Evolutionary conservation across 768 basidiomycete genomes (phyloP).

Genomic region (Goffeauzyma gilvescens): DNA sequence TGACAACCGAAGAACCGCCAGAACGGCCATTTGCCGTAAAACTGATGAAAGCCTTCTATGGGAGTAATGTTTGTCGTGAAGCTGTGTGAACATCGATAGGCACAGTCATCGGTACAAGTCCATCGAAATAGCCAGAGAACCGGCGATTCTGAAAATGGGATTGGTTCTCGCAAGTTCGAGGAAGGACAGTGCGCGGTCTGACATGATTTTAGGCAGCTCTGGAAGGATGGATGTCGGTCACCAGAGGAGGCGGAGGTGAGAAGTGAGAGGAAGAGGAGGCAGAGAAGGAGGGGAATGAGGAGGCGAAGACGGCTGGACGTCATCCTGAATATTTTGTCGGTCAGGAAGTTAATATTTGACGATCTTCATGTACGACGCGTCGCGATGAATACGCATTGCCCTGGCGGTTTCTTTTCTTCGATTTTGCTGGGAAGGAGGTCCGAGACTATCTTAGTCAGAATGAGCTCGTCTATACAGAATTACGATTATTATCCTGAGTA

Average conservation of each 20-base stretch:
- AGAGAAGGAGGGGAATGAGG: constrained; percentile 1
- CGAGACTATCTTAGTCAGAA: no score
- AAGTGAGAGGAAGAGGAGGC: constrained; percentile 4
- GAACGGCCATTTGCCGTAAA: constrained; percentile 95
- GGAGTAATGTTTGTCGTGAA: background rate
- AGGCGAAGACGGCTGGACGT: no score
- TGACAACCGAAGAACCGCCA: constrained; percentile 73
- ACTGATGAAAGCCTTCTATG: constrained; percentile 20
- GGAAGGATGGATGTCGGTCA: constrained; percentile 42
- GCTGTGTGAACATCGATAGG: constrained; percentile 66
- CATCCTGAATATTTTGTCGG: no score
- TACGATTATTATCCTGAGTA: no score
- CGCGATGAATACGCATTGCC: no score
- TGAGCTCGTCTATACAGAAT: no score
- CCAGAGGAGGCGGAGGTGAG: constrained; percentile 41
- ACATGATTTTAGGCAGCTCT: constrained; percentile 40
- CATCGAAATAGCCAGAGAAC: constrained; percentile 54
- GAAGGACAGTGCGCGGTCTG: no score
- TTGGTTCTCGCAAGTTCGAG: constrained; percentile 34
- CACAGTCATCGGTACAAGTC: constrained; percentile 74
- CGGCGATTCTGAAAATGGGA: constrained; percentile 36
- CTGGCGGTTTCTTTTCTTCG: no score
- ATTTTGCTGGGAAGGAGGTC: no score
- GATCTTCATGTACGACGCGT: no score
- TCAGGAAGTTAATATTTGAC: no score